Evolutionary conservation across 352 stramenopile species (phyloP), one percentile per base, ranked within the genome.

Genomic region (Pythium pyrilobum): DNA sequence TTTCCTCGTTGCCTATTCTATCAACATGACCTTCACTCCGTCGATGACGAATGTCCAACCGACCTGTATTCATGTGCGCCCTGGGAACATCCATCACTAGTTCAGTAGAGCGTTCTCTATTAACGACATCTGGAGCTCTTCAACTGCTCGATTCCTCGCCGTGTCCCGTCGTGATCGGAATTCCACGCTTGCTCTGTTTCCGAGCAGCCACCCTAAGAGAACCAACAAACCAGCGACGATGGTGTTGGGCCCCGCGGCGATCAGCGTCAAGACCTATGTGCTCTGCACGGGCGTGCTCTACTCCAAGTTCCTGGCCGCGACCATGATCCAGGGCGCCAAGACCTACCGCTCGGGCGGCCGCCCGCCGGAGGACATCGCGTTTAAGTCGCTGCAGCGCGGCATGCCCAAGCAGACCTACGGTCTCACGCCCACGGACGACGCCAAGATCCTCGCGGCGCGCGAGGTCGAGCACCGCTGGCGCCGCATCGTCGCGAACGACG

Each of bases 231-330:
- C 5, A 46, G 39, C 20, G 9, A 61, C 25, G 11, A 62, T 62
- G 55, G 55, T 62, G 39, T 32, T 62, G n/a, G 55, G 55, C 8
- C 55, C 55, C 16, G 38, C 45, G 6, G 42, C 47, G n/a, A 42
- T 57, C 56, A 64, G 39, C 47, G 56, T 64, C 41, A 64, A 64
- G 56, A 57, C 56, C 29, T 67, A 59, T 39, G 61, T 51, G 27
- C 16, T 65, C 16, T 74, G 66, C 62, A 55, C 56, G 23, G 41
- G 36, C 15, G 39, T 64, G 10, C 49, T 89, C 28, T 74, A 85
- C 54, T 29, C 75, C 64, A 89, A 89, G 67, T 87, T 84, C 65
- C 42, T 89, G 39, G 43, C 52, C 29, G 62, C 61, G 6, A 71
- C 67, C n/a, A 62, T 64, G 42, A 75, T 85, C 42, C 74, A 87